Percentiles rank a stretch among this genome's conserved stretches.
Evolutionary conservation across 2,329 filamentous ascomycete species (phyloP).

Genomic region (Aspergillus jensenii): DNA sequence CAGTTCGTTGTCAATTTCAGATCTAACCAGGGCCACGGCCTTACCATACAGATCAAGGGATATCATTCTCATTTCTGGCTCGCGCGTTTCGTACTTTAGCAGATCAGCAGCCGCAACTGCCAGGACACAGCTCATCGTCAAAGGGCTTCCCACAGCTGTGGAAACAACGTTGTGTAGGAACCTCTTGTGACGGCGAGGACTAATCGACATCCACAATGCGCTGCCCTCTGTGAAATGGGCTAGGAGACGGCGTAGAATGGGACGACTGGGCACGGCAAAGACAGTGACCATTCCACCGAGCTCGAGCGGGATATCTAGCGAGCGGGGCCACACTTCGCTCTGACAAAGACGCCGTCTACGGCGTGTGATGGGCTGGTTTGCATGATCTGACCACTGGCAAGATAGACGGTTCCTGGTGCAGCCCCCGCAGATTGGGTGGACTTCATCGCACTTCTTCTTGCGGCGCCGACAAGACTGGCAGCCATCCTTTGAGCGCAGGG

Average conservation of each 20-base stretch:
- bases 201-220: not conserved
- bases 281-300: not conserved
- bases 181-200: not conserved
- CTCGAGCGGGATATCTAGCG: not conserved
- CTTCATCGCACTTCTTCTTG: conserved; percentile 10
- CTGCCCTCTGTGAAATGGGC: not conserved
- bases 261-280: not conserved
- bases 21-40: not conserved
- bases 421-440: not conserved
- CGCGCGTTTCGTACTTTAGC: not conserved
- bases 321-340: not conserved
- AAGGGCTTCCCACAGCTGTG: not conserved
- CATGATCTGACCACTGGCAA: not conserved
- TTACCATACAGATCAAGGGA: not conserved
- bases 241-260: not conserved
- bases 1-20: not conserved
- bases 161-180: not conserved
- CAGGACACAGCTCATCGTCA: not conserved
- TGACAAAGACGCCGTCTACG: not conserved
- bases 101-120: not conserved
- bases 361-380: not conserved
- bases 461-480: conserved; percentile 2
- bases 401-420: not conserved
- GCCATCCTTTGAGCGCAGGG: not conserved
- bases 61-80: not conserved